Conservation (phyloP, 306 rosid species). For the Vigna radiata region DNA sequence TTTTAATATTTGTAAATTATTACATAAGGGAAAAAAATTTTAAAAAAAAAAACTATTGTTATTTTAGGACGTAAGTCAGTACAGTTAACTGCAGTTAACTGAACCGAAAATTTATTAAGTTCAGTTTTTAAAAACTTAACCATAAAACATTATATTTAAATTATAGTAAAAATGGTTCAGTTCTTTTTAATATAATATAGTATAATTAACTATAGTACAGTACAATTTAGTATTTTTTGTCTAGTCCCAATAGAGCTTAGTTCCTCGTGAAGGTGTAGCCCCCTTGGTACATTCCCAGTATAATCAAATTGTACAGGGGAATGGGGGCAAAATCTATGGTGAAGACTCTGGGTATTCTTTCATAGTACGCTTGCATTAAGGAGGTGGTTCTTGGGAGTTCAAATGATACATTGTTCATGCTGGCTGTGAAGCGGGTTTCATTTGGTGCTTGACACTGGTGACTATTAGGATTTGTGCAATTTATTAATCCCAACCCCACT, state of each 20-base stretch:
- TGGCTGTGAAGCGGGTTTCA: conserved; percentile 86
- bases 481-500: conserved; percentile 82
- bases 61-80: too few species aligned
- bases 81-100: too few species aligned
- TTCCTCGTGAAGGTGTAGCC: conserved; percentile 65
- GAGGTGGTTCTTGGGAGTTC: conserved; percentile 72
- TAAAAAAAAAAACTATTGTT: too few species aligned
- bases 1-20: too few species aligned
- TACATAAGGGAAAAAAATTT: too few species aligned
- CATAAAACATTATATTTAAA: too few species aligned
- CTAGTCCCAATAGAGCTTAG: conserved; percentile 70
- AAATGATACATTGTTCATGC: conserved; percentile 86
- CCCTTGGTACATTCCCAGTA: conserved; percentile 80
- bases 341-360: conserved; percentile 72
- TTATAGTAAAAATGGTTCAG: too few species aligned
- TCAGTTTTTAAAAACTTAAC: too few species aligned
- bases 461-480: conserved; percentile 81
- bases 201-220: too few species aligned
- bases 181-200: too few species aligned
- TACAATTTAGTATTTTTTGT: too few species aligned
- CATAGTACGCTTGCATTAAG: conserved; percentile 87
- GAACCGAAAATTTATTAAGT: too few species aligned
- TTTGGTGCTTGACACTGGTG: conserved; percentile 94
- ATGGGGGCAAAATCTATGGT: conserved; percentile 83
- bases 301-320: conserved; percentile 80